Evolutionary conservation across 495 filamentous ascomycete species (phyloP), one percentile per base, ranked within the genome.

Genomic region (Aspergillus egyptiacus): DNA sequence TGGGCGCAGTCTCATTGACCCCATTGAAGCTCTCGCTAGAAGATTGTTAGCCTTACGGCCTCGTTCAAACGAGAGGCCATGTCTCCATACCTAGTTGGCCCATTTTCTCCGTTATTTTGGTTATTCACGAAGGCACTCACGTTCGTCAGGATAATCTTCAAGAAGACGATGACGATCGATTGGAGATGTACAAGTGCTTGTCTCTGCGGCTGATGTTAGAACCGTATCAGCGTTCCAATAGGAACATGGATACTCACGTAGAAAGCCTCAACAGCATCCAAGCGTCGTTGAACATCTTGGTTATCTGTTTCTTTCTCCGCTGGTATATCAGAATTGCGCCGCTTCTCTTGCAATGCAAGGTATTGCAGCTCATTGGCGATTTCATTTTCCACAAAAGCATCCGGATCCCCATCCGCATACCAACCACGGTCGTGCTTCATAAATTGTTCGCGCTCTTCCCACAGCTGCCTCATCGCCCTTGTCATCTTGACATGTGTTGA

Each of bases 341-440:
- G 37, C 10, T 60, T 49, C 7, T 61, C 49, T 7, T 59, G 59
- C 22, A 68, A 14, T 25, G 58, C 43, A 39, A 70, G 31, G 1
- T 67, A 41, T n/a, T 70, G 54, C 17, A 66, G 28, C 13, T 57
- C 43, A 6, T 65, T 53, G 9, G 46, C 48, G 5, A 63, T 4
- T 6, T 59, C 58, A 2, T 48, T 51, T 10, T 66, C 82, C 44
- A 40, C 67, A 10, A 78, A 73, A 1, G 76, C 58, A 53, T 79
- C 72, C 14, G 71, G 68, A 3, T 71, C 62, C 1, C 79, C 69
- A 32, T 84, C 78, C 0, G 71, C 70, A 37, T 84, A 80, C 88
- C 89, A 96, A 3, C 91, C 91, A 31, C 93, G 76, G 52, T 96
- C 91, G 51, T 86, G 91, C 60, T 85, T 89, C 68, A 95, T 84